phyloP scores from a whole-genome alignment of 1,139 yeast species.

The Diutina sp. region DNA sequence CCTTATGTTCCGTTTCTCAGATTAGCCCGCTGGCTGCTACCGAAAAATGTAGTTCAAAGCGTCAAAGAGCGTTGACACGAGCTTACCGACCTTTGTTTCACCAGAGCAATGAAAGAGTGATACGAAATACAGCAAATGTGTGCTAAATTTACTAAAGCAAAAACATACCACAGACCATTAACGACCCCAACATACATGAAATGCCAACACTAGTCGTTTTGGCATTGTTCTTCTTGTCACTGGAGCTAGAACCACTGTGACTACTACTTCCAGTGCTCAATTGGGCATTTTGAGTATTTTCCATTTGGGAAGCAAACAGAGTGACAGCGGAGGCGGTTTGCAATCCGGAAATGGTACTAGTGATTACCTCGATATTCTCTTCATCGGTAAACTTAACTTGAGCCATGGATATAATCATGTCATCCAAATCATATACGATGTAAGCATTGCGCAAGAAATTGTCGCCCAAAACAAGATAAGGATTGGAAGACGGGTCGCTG shows the following conservation, averaged over 20 bases:
- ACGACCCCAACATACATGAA: not conserved
- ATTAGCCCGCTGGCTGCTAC: too few species aligned
- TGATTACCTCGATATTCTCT: not conserved
- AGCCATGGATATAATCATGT: conserved; percentile 14
- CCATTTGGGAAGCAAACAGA: not conserved
- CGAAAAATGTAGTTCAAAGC: not conserved
- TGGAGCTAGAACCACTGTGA: not conserved
- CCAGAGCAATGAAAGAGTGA: too few species aligned
- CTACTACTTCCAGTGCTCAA: not conserved
- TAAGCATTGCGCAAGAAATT: conserved; percentile 19
- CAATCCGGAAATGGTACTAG: not conserved
- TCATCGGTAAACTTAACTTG: conserved; percentile 9
- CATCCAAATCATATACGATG: conserved; percentile 18
- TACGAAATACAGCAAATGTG: too few species aligned
- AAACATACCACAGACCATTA: not conserved
- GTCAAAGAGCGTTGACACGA: not conserved
- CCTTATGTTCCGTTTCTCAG: too few species aligned
- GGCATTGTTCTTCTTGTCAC: not conserved
- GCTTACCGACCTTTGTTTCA: too few species aligned
- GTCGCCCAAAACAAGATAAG: conserved; percentile 12
- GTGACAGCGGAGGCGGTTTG: not conserved
- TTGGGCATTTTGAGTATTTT: not conserved
- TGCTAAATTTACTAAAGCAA: not conserved
- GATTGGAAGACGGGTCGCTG: not conserved
- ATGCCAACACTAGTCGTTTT: not conserved